phyloP scores from a whole-genome alignment of 495 filamentous ascomycete genomes.

The Trichocladium uniseriatum region DNA sequence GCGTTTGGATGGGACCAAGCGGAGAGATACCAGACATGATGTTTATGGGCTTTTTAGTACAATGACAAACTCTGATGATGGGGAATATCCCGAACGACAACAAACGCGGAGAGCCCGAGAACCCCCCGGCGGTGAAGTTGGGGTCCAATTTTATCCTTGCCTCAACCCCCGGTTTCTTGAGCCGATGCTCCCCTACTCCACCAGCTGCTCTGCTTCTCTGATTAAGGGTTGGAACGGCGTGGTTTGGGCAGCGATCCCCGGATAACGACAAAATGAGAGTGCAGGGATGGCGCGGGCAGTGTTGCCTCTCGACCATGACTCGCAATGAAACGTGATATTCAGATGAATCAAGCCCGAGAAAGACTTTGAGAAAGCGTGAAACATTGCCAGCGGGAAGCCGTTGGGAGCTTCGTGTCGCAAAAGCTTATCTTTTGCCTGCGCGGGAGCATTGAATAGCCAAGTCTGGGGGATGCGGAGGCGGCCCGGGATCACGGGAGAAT shows the following conservation, averaged over 20 bases:
- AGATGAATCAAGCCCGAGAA: too few relatives aligned
- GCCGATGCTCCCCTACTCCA: neutral
- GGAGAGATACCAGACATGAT: constrained; percentile 6
- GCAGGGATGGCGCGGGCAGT: neutral
- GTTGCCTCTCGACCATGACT: constrained; percentile 3
- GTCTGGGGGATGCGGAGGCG: too few relatives aligned
- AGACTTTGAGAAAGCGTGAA: too few relatives aligned
- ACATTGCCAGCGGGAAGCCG: neutral
- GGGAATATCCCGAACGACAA: too few relatives aligned
- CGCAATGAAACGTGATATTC: constrained; percentile 9
- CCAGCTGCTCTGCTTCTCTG: neutral
- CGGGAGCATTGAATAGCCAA: neutral
- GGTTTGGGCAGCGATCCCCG: neutral
- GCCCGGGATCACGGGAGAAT: too few relatives aligned
- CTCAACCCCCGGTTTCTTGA: too few relatives aligned
- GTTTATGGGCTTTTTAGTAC: neutral
- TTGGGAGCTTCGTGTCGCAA: too few relatives aligned
- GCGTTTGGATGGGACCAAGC: neutral
- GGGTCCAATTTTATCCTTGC: too few relatives aligned
- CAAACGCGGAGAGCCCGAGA: too few relatives aligned
- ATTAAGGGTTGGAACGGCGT: constrained; percentile 1
- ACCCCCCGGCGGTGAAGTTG: too few relatives aligned
- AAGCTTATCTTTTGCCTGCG: too few relatives aligned
- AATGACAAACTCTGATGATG: too few relatives aligned
- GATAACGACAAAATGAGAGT: neutral